These are phyloP conservation scores for Microbotryum silenes-acaulis DNA, from an alignment of 1,284 basidiomycete species.

Conservation along the genomic window DNA sequence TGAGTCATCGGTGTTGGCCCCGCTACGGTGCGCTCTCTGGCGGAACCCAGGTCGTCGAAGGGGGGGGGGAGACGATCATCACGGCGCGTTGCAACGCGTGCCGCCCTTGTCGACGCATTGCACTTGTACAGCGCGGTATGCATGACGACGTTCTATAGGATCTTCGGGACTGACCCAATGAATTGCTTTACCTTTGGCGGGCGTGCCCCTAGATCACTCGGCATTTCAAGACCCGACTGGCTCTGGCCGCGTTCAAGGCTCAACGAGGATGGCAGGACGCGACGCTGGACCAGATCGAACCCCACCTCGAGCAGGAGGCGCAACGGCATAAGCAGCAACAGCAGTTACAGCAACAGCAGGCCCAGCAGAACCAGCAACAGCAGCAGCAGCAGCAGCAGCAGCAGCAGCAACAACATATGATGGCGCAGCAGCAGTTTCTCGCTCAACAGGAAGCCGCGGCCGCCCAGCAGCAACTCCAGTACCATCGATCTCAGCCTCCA, in stretches of 20 bases:
- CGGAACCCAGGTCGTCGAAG: no score
- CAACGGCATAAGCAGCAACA: conserved; percentile 6
- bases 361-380: neutral
- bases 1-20: neutral
- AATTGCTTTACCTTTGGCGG: neutral
- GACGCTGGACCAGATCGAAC: conserved; percentile 32
- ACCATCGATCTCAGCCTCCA: no score
- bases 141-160: neutral
- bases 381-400: conserved; percentile 1
- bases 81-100: neutral
- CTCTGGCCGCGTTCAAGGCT: conserved; percentile 33
- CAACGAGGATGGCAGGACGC: conserved; percentile 30
- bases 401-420: conserved; percentile 12
- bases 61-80: no score
- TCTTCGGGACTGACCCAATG: neutral
- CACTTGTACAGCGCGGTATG: neutral
- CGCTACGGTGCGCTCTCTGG: neutral
- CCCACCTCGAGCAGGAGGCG: conserved; percentile 23
- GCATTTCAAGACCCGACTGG: conserved; percentile 29
- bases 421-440: neutral
- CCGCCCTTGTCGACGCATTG: neutral
- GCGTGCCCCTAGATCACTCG: conserved; percentile 29
- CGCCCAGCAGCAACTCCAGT: no score
- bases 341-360: neutral
- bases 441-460: no score